These are phyloP conservation scores for Microbotryum saponariae DNA, from an alignment of 1,284 basidiomycete species.

Conservation along the genomic window DNA sequence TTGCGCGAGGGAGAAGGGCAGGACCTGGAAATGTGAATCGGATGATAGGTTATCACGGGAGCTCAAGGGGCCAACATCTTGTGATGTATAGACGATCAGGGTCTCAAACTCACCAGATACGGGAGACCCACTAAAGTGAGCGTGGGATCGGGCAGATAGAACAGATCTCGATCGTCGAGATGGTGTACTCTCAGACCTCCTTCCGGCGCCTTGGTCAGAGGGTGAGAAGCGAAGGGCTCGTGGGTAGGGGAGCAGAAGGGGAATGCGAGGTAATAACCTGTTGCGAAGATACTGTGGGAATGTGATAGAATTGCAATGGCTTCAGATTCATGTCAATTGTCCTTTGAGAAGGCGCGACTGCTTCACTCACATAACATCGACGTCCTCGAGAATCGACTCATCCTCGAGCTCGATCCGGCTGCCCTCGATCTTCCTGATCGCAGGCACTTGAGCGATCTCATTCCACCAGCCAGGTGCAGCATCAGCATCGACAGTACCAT, in stretches of 20 bases:
- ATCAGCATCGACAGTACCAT: conserved; percentile 24
- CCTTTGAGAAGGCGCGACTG: neutral
- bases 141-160: conserved; percentile 41
- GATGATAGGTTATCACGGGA: neutral
- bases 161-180: conserved; percentile 40
- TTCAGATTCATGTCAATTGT: neutral
- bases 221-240: conserved; percentile 37
- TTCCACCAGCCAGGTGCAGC: conserved; percentile 37
- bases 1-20: conserved; percentile 46
- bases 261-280: conserved; percentile 45
- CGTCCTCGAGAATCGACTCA: conserved; percentile 30
- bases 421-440: conserved; percentile 39
- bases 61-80: no score
- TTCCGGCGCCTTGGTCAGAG: conserved; percentile 29
- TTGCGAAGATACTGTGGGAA: conserved; percentile 41
- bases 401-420: conserved; percentile 37
- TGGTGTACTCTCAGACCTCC: conserved; percentile 40
- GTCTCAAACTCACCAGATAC: conserved; percentile 37
- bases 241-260: conserved; percentile 41
- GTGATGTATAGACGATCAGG: neutral
- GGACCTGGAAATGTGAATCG: conserved; percentile 33
- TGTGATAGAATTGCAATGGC: neutral
- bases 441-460: conserved; percentile 37
- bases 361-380: conserved; percentile 38
- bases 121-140: conserved; percentile 39